These are phyloP conservation scores for Geotrichum cucujoidarum DNA, from an alignment of 1,139 yeast genomes.

Conservation along the genomic window DNA sequence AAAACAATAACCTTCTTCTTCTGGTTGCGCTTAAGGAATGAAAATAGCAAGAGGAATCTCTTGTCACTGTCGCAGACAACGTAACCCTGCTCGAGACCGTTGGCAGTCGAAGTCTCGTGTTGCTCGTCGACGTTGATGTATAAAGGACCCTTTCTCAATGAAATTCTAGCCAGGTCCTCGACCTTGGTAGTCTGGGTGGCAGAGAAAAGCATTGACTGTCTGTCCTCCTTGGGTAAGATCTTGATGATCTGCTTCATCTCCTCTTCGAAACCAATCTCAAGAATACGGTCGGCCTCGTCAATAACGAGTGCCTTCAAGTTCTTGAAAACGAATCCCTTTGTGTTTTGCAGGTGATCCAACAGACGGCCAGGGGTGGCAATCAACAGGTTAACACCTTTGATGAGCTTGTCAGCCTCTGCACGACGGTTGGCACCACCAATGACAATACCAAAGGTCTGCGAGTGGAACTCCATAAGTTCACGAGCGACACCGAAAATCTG, in stretches of 20 bases:
- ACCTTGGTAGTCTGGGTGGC: slow-evolving; percentile 99
- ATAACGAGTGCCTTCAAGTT: slow-evolving; percentile 89
- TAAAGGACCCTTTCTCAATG: slow-evolving; percentile 90
- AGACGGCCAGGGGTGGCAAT: slow-evolving; percentile 98
- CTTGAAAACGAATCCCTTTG: slow-evolving; percentile 89
- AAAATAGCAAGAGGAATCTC: slow-evolving; percentile 80
- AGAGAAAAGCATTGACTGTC: slow-evolving; percentile 95
- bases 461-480: slow-evolving; percentile 83
- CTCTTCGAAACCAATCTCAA: slow-evolving; percentile 96
- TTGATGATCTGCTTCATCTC: slow-evolving; percentile 96
- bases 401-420: slow-evolving; percentile 91
- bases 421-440: slow-evolving; percentile 98
- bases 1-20: slow-evolving; percentile 90
- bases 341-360: slow-evolving; percentile 92
- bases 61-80: slow-evolving; percentile 96
- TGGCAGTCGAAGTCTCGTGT: slow-evolving; percentile 78
- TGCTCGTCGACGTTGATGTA: slow-evolving; percentile 91
- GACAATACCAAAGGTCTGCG: slow-evolving; percentile 92
- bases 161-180: slow-evolving; percentile 94
- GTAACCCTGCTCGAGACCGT: slow-evolving; percentile 96
- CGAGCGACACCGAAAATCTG: slow-evolving; percentile 97
- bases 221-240: slow-evolving; percentile 85
- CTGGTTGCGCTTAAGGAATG: slow-evolving; percentile 84
- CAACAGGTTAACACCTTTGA: slow-evolving; percentile 86
- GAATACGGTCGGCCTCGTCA: slow-evolving; percentile 95